Conservation (phyloP, 306 rosid genomes). For the Senna tora region DNA sequence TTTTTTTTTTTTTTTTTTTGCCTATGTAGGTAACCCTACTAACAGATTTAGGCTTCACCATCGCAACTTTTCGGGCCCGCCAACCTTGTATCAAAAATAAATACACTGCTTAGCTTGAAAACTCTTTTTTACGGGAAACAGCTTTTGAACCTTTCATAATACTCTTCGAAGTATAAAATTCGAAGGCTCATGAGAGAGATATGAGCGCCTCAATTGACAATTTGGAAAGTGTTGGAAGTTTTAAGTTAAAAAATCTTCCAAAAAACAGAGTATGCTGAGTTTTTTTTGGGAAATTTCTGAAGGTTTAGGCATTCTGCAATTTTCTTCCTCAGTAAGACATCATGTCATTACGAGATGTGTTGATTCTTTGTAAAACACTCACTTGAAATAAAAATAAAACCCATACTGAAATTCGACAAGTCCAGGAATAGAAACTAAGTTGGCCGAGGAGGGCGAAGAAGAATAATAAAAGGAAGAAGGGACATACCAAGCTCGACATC, state of each 20-base stretch:
- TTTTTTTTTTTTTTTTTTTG: too few relatives aligned
- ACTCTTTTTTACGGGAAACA: not conserved
- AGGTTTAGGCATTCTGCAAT: not conserved
- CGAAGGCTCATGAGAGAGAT: too few relatives aligned
- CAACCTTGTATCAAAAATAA: not conserved
- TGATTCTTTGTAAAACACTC: not conserved
- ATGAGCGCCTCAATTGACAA: not conserved
- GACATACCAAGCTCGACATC: constrained; percentile 61
- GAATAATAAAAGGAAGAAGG: constrained; percentile 11
- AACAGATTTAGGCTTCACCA: not conserved
- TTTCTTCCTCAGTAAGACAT: not conserved
- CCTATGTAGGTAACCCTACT: not conserved
- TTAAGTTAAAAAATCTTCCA: not conserved
- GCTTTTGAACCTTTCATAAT: not conserved
- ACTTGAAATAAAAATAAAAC: not conserved
- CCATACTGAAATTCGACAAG: not conserved
- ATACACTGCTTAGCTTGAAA: not conserved
- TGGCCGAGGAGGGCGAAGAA: constrained; percentile 1
- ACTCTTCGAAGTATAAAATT: not conserved
- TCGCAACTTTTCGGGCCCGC: not conserved
- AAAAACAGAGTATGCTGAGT: not conserved
- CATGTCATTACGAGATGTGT: not conserved
- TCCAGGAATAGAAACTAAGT: not conserved
- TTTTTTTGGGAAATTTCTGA: not conserved
- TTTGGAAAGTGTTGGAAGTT: not conserved